phyloP scores from a whole-genome alignment of 2,329 filamentous ascomycete species.

The Thielaviopsis euricoi region DNA sequence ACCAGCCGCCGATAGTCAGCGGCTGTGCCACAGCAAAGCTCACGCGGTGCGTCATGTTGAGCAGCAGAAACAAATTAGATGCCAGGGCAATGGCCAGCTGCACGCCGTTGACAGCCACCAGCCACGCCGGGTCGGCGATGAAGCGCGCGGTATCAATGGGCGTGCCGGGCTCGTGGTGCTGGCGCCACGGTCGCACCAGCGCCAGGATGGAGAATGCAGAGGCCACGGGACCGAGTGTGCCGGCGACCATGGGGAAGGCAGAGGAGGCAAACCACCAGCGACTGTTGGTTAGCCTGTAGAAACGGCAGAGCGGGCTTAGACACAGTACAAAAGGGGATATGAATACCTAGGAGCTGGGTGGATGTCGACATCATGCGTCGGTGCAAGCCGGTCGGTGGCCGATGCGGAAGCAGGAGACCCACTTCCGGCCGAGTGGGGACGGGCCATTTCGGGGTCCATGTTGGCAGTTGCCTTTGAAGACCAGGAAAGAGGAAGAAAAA shows the following conservation, averaged over 20 bases:
- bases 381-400: too few species aligned
- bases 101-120: constrained; percentile 57
- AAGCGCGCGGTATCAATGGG: constrained; percentile 28
- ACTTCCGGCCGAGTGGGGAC: not conserved
- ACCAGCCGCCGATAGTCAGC: constrained; percentile 69
- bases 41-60: constrained; percentile 71
- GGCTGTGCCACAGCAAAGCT: constrained; percentile 72
- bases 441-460: not conserved
- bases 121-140: constrained; percentile 55
- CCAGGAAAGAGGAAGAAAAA: not conserved
- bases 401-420: not conserved
- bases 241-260: constrained; percentile 62
- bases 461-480: not conserved
- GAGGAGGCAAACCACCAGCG: constrained; percentile 50
- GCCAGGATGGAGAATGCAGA: constrained; percentile 80
- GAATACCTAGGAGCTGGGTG: too few species aligned
- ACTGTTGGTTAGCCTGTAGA: too few species aligned
- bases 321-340: too few species aligned
- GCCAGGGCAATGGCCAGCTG: constrained; percentile 61
- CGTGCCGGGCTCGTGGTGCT: constrained; percentile 31
- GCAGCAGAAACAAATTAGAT: constrained; percentile 65
- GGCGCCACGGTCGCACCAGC: constrained; percentile 65
- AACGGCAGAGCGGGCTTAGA: too few species aligned
- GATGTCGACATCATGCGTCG: too few species aligned
- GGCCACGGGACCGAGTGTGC: constrained; percentile 70